Percentiles rank a stretch among this genome's conserved stretches.
These are phyloP conservation scores for Cylindrotheca fusiformis DNA, from an alignment of 108 stramenopile species.

Conservation along the genomic window DNA sequence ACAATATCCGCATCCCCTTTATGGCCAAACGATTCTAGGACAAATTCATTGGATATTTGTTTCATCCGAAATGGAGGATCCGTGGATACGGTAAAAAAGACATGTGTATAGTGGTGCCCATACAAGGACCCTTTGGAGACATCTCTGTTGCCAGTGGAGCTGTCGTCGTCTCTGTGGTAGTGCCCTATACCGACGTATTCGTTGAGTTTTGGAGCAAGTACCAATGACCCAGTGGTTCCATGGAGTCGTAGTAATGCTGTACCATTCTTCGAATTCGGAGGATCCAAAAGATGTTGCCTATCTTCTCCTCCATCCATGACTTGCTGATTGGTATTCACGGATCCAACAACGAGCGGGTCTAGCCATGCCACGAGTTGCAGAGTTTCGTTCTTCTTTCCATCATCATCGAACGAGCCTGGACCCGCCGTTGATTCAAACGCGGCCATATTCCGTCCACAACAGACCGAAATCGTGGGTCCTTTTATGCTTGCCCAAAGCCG, in stretches of 20 bases:
- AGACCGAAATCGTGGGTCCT: constrained; percentile 55
- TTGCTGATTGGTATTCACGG: constrained; percentile 43
- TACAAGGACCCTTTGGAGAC: constrained; percentile 48
- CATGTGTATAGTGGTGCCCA: constrained; percentile 79
- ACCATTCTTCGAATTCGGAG: too few relatives aligned
- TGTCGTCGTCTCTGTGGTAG: constrained; percentile 50
- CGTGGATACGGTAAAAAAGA: constrained; percentile 31
- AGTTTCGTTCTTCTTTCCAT: too few relatives aligned
- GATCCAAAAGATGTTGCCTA: constrained; percentile 4
- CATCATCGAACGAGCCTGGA: not conserved
- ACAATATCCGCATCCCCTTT: constrained; percentile 58
- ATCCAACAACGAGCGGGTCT: constrained; percentile 63
- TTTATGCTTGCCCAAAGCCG: constrained; percentile 50
- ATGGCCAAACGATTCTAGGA: constrained; percentile 26
- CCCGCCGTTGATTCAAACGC: constrained; percentile 22
- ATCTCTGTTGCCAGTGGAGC: constrained; percentile 35
- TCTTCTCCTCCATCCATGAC: not conserved
- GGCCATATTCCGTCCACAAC: constrained; percentile 77
- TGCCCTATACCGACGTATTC: constrained; percentile 75
- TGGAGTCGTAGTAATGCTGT: too few relatives aligned
- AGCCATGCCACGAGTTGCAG: constrained; percentile 67
- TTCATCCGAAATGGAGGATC: constrained; percentile 31
- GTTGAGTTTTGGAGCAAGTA: constrained; percentile 35
- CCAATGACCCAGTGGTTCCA: constrained; percentile 72
- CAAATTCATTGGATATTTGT: constrained; percentile 62